These are phyloP conservation scores for Diplodia scrobiculata DNA, from an alignment of 2,329 filamentous ascomycete genomes.

Conservation along the genomic window DNA sequence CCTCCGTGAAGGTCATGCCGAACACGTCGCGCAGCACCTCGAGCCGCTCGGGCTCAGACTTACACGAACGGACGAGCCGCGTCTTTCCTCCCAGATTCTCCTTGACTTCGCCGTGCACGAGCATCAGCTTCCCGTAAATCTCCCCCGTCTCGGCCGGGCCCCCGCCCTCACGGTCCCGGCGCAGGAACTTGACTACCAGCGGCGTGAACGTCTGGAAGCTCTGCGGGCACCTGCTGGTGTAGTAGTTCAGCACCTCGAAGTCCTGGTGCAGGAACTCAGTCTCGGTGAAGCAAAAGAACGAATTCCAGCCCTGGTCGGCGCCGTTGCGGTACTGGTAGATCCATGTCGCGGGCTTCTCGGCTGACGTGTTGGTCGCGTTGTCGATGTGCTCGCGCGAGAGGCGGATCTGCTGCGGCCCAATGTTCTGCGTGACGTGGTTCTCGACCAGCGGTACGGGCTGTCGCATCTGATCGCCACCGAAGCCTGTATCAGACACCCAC, in stretches of 20 bases:
- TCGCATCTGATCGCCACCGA: slow-evolving; percentile 64
- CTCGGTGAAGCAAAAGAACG: slow-evolving; percentile 49
- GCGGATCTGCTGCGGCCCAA: slow-evolving; percentile 60
- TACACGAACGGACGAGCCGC: slow-evolving; percentile 43
- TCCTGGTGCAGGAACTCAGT: slow-evolving; percentile 46
- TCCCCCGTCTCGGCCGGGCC: slow-evolving; percentile 40
- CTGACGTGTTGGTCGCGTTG: slow-evolving; percentile 44
- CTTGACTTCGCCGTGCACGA: slow-evolving; percentile 51
- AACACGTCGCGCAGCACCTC: slow-evolving; percentile 46
- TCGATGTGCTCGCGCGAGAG: slow-evolving; percentile 56
- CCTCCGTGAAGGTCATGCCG: slow-evolving; percentile 44
- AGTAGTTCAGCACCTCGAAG: slow-evolving; percentile 47
- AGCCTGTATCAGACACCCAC: slow-evolving; percentile 64
- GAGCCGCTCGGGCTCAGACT: slow-evolving; percentile 46
- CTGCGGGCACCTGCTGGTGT: slow-evolving; percentile 39
- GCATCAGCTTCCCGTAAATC: slow-evolving; percentile 43
- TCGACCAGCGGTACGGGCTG: slow-evolving; percentile 58
- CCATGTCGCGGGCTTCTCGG: slow-evolving; percentile 55
- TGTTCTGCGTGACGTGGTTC: slow-evolving; percentile 50
- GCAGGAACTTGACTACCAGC: slow-evolving; percentile 47
- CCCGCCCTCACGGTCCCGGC: slow-evolving; percentile 32
- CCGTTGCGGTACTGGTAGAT: slow-evolving; percentile 61
- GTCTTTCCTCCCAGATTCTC: slow-evolving; percentile 49
- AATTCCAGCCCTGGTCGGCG: slow-evolving; percentile 44
- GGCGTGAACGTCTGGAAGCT: slow-evolving; percentile 41